These are phyloP conservation scores for Ustilago sp. DNA, from an alignment of 1,284 basidiomycete species.

Conservation along the genomic window DNA sequence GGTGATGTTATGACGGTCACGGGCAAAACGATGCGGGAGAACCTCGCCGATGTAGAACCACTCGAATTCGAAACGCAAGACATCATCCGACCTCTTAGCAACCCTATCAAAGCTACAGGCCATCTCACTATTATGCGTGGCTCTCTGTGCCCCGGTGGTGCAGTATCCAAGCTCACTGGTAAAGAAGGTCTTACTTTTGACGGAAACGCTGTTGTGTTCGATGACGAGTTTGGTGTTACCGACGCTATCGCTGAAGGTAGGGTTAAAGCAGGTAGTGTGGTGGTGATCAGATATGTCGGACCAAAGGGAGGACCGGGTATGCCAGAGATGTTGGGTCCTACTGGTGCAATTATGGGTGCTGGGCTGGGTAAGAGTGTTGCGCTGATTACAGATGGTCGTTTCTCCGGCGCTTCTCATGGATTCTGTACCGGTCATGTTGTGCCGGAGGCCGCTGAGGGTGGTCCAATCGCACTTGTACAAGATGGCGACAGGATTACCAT, in stretches of 20 bases:
- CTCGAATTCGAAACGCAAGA: conserved; percentile 76
- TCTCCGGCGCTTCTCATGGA: conserved; percentile 80
- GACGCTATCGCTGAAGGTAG: conserved; percentile 83
- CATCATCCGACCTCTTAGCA: conserved; percentile 83
- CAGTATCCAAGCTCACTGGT: conserved; percentile 95
- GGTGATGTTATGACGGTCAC: conserved; percentile 89
- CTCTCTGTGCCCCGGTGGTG: conserved; percentile 87
- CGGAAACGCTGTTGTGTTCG: conserved; percentile 78
- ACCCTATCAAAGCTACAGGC: conserved; percentile 87
- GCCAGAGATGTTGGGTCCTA: conserved; percentile 89
- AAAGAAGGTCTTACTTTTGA: conserved; percentile 92
- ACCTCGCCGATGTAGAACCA: conserved; percentile 83
- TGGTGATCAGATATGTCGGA: conserved; percentile 86
- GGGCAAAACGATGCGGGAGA: conserved; percentile 86
- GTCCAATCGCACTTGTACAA: conserved; percentile 86
- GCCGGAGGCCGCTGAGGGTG: conserved; percentile 89
- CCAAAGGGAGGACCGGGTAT: conserved; percentile 93
- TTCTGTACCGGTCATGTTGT: conserved; percentile 94
- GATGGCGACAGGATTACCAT: conserved; percentile 89
- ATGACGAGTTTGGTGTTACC: conserved; percentile 84
- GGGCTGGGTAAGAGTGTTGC: conserved; percentile 90
- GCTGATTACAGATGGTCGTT: conserved; percentile 94
- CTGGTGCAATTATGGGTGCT: conserved; percentile 75
- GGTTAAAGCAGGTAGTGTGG: conserved; percentile 89
- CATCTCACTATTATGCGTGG: conserved; percentile 90